These are phyloP conservation scores for Leptomonas seymouri DNA, from an alignment of 208 protist species.

Conservation along the genomic window DNA sequence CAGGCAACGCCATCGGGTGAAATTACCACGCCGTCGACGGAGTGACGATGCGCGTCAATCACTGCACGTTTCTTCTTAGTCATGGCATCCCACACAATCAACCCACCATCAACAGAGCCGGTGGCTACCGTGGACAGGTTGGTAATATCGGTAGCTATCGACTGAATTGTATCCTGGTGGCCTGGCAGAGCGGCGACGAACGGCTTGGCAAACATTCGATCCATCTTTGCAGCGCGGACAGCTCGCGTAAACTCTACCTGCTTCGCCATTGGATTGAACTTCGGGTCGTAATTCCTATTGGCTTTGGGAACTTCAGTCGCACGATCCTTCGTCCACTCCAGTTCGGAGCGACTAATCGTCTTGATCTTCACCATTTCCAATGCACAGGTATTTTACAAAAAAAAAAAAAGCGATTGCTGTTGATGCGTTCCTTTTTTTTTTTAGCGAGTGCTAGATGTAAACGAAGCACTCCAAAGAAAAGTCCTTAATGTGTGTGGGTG, in stretches of 20 bases:
- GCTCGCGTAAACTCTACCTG: constrained; percentile 97
- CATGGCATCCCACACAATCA: constrained; percentile 91
- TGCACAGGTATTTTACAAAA: not conserved
- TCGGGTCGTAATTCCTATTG: constrained; percentile 94
- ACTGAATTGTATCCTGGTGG: constrained; percentile 93
- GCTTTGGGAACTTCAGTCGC: constrained; percentile 87
- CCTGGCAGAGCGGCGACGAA: constrained; percentile 92
- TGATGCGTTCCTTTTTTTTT: too few relatives aligned
- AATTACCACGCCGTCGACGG: constrained; percentile 93
- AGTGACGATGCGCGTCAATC: constrained; percentile 94
- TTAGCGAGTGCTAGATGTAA: too few relatives aligned
- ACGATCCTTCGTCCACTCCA: constrained; percentile 94
- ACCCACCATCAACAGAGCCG: constrained; percentile 88
- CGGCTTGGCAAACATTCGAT: constrained; percentile 97
- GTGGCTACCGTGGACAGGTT: constrained; percentile 86
- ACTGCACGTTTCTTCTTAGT: constrained; percentile 63
- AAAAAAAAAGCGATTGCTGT: constrained; percentile 1
- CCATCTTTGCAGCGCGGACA: constrained; percentile 95
- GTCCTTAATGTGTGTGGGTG: not conserved
- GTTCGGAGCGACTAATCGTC: constrained; percentile 90
- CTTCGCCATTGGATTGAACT: constrained; percentile 96
- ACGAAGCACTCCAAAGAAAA: not conserved
- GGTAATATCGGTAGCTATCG: constrained; percentile 87
- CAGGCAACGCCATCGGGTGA: constrained; percentile 91
- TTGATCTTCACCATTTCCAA: constrained; percentile 92